Percentiles rank a stretch among this genome's conserved stretches.
Conservation (phyloP, 805 yeast genomes). For the Spathaspora girioi region DNA sequence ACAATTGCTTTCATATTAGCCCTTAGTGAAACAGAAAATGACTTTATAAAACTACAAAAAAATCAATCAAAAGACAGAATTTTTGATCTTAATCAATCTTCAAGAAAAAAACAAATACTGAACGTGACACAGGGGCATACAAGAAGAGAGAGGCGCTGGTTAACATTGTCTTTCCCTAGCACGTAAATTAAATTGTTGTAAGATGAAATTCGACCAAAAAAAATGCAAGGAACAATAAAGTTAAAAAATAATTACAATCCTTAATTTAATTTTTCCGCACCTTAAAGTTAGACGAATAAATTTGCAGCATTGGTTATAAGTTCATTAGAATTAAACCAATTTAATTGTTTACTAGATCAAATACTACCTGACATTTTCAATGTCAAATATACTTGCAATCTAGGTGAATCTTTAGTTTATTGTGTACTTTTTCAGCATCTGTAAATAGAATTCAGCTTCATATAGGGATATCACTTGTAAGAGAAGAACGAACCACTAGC, state of each 20-base stretch:
- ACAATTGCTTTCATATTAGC: constrained; percentile 19
- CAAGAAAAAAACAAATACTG: not conserved
- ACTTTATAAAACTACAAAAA: too few relatives aligned
- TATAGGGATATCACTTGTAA: too few relatives aligned
- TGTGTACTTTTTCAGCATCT: too few relatives aligned
- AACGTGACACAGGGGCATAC: not conserved
- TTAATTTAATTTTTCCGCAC: not conserved
- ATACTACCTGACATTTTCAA: too few relatives aligned
- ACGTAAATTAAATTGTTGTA: not conserved
- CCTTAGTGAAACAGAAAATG: too few relatives aligned
- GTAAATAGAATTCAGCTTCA: too few relatives aligned
- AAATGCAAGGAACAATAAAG: not conserved
- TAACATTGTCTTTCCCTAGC: not conserved
- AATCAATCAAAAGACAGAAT: not conserved
- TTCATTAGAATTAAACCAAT: too few relatives aligned
- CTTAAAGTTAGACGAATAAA: too few relatives aligned
- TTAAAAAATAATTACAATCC: not conserved
- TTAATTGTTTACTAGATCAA: too few relatives aligned
- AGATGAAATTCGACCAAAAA: not conserved
- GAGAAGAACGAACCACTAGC: too few relatives aligned
- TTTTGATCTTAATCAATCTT: not conserved
- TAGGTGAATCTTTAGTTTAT: too few relatives aligned
- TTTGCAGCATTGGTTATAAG: not conserved
- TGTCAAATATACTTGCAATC: too few relatives aligned
- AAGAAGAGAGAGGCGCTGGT: not conserved